phyloP scores from a whole-genome alignment of 2,329 filamentous ascomycete genomes.

The Fusarium coffeatum region DNA sequence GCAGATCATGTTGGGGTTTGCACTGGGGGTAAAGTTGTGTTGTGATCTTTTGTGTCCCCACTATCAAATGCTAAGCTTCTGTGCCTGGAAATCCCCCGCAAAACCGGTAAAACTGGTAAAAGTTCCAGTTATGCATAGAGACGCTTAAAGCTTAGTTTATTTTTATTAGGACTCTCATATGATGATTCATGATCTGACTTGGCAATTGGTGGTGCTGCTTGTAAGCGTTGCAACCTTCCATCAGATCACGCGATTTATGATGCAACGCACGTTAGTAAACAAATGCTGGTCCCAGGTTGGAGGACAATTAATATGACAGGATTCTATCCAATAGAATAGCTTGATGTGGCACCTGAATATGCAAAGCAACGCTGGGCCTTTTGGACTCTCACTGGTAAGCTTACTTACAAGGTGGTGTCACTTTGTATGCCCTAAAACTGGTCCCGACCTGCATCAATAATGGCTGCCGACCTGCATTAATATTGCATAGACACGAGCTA shows the following conservation, averaged over 20 bases:
- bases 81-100: slow-evolving; percentile 21
- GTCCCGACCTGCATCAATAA: slow-evolving; percentile 36
- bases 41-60: not conserved
- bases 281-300: not conserved
- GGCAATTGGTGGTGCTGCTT: not conserved
- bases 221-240: not conserved
- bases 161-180: not conserved
- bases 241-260: slow-evolving; percentile 10
- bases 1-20: not conserved
- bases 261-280: not conserved
- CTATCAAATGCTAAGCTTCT: not conserved
- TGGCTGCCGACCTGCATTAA: slow-evolving; percentile 29
- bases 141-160: not conserved
- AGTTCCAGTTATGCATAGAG: not conserved
- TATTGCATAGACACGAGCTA: slow-evolving; percentile 33
- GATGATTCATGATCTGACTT: not conserved
- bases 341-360: not conserved
- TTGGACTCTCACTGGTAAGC: slow-evolving; percentile 9
- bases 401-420: slow-evolving; percentile 3
- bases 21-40: not conserved
- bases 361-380: not conserved
- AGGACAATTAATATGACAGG: not conserved
- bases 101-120: not conserved
- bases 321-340: not conserved
- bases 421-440: not conserved